Evolutionary conservation across 2,329 filamentous ascomycete species (phyloP), one percentile per base, ranked within the genome.

Genomic region (Colletotrichum higginsianum): DNA sequence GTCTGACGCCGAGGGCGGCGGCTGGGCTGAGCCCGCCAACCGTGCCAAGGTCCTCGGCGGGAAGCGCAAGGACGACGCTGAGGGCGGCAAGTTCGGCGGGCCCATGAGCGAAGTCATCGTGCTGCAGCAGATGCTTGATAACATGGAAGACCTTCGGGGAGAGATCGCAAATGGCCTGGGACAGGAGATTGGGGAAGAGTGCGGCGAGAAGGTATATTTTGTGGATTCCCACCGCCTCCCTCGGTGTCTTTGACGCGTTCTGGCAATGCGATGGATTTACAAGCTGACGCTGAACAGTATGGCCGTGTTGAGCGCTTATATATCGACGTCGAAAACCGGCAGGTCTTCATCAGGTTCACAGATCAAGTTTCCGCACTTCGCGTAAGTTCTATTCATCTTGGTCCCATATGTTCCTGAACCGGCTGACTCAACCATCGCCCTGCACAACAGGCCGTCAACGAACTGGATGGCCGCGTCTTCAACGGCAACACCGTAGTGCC

Each of bases 111-210:
- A 93, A 74, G 96, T 98, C 21, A 89, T 98, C 61, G 91, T 97
- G 56, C 84, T 98, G 21, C 88, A 89, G 64, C 92, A 94, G 61
- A 98, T 98, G 93, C 88, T 98, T 1, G 91, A 96, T 73, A 93
- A 92, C 7, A 91, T 98, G 86, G 88, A 84, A 2, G 86, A 98
- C 78, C 83, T 98, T 55, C 89, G 92, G 68, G 87, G 86, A n/a
- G 96, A 98, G 80, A 90, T 98, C 60, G 89, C 91, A 71, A 87
- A 88, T 16, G 90, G 90, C 0, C 84, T 99, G 61, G 92, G 96
- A 76, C 96, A 98, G 83, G 95, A 98, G 80, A 98, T 99, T 81
- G 96, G 96, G 8, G 94, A 98, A 78, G 94, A 97, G 79, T 98
- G 97, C 81, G 92, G 91, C 61, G 90, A 94, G 75, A 95, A 95